Conservation (phyloP, 345 rosid genomes). For the Lenwebbia sp. region DNA sequence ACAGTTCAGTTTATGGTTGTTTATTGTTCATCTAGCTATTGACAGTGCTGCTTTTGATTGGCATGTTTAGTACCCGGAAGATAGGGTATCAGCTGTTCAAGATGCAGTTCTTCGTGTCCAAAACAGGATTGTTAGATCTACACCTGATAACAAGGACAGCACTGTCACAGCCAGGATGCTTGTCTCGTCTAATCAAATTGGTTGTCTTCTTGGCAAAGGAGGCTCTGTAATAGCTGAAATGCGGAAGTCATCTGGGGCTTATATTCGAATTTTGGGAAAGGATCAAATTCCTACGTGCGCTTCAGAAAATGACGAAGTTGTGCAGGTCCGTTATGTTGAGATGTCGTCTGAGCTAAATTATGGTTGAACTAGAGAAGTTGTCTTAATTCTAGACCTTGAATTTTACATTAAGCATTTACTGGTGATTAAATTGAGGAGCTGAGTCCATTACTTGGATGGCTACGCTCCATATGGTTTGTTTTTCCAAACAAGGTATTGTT, state of each 20-base stretch:
- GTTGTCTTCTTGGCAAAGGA: conserved; percentile 76
- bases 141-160: conserved; percentile 48
- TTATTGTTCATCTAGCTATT: not conserved
- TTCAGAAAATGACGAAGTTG: conserved; percentile 65
- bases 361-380: not conserved
- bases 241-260: conserved; percentile 62
- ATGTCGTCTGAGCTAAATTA: not conserved
- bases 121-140: conserved; percentile 40
- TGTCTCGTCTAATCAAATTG: conserved; percentile 56
- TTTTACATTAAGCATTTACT: not conserved
- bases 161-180: conserved; percentile 44
- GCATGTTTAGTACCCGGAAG: conserved; percentile 56
- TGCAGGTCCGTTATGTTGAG: conserved; percentile 39
- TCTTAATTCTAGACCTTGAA: not conserved
- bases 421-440: not conserved
- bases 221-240: conserved; percentile 64
- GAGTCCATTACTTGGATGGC: not conserved
- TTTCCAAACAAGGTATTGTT: not conserved
- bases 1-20: not conserved
- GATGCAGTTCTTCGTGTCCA: conserved; percentile 73
- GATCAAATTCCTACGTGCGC: conserved; percentile 70
- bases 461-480: not conserved
- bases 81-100: conserved; percentile 52
- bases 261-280: conserved; percentile 60
- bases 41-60: not conserved